A percentile compares a stretch with the other conserved stretches of the same genome.
Evolutionary conservation across 1,284 basidiomycete species (phyloP).

Genomic region (Trichosporon asahii): DNA sequence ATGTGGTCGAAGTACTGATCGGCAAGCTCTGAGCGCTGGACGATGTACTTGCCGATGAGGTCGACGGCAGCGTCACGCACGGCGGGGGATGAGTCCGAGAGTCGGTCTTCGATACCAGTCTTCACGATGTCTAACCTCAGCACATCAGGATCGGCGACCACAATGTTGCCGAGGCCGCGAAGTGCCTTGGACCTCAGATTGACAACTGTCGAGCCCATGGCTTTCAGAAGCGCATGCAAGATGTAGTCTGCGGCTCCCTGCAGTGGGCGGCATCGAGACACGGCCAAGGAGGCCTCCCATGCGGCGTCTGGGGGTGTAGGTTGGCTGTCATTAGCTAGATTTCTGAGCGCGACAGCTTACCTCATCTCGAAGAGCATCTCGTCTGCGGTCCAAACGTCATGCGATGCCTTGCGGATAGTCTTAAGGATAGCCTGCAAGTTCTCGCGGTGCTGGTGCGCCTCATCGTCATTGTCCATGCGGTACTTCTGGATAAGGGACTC

Average conservation of each 20-base stretch:
- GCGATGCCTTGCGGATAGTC: constrained; percentile 25
- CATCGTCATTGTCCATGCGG: constrained; percentile 28
- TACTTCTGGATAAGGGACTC: constrained; percentile 36
- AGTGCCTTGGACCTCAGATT: constrained; percentile 88
- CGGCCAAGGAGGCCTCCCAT: constrained; percentile 59
- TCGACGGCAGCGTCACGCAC: constrained; percentile 96
- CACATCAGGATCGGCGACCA: constrained; percentile 79
- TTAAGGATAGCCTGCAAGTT: constrained; percentile 29
- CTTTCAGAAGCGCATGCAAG: constrained; percentile 65
- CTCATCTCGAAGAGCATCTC: constrained; percentile 38
- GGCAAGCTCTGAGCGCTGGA: constrained; percentile 77
- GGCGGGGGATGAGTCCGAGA: constrained; percentile 83
- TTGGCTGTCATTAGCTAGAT: constrained; percentile 29
- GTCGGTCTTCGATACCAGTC: constrained; percentile 77
- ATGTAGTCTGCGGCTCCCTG: constrained; percentile 75
- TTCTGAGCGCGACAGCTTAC: constrained; percentile 22
- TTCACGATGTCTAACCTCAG: constrained; percentile 71
- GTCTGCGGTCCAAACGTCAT: constrained; percentile 36
- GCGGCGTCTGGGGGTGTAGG: constrained; percentile 34
- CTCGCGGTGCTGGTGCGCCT: constrained; percentile 26
- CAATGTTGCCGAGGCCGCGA: constrained; percentile 75
- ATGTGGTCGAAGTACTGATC: constrained; percentile 81
- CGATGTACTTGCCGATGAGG: constrained; percentile 89
- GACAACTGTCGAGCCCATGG: constrained; percentile 75
- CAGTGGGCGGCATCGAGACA: constrained; percentile 69